Base-by-base conservation (phyloP, 345 rosid genomes). In the Anastatica hierochuntica region DNA sequence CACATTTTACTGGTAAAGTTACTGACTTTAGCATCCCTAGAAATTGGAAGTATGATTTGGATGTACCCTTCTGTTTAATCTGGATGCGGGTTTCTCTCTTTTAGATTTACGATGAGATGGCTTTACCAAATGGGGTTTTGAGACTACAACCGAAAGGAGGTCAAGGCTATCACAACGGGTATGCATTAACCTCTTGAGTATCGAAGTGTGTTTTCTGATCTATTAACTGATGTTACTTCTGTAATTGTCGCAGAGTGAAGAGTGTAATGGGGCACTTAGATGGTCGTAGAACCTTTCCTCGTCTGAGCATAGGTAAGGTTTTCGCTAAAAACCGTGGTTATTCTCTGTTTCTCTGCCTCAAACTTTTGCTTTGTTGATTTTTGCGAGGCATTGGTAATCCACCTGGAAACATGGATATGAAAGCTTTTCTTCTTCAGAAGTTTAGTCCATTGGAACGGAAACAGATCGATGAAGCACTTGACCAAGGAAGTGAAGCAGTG, bases 301-400 rank as follows among this genome's bases (percentile, higher is more conserved):
- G n/a, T n/a, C n/a, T n/a, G n/a, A n/a, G n/a, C n/a, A n/a, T n/a
- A n/a, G n/a, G n/a, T n/a, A n/a, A n/a, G n/a, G n/a, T n/a, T n/a
- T n/a, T n/a, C n/a, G n/a, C n/a, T n/a, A n/a, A n/a, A n/a, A n/a
- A n/a, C n/a, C n/a, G n/a, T n/a, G n/a, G n/a, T n/a, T n/a, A n/a
- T n/a, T n/a, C n/a, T n/a, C n/a, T n/a, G n/a, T n/a, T n/a, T n/a
- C n/a, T 1, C 29, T 8, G 23, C 3, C 21, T 55, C 4, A 16
- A 21, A 16, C 10, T 35, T n/a, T 38, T 58, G 55, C 76, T n/a
- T n/a, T n/a, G n/a, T n/a, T n/a, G n/a, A n/a, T n/a, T n/a, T n/a
- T n/a, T n/a, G n/a, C n/a, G n/a, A 85, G 95, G 97, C 51, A 83
- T 89, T 50, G 95, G 94, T 49, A 83, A 81, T 67, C 90, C 95